Evolutionary conservation across 2,329 filamentous ascomycete genomes (phyloP).

Genomic region (Trichoderma harzianum): DNA sequence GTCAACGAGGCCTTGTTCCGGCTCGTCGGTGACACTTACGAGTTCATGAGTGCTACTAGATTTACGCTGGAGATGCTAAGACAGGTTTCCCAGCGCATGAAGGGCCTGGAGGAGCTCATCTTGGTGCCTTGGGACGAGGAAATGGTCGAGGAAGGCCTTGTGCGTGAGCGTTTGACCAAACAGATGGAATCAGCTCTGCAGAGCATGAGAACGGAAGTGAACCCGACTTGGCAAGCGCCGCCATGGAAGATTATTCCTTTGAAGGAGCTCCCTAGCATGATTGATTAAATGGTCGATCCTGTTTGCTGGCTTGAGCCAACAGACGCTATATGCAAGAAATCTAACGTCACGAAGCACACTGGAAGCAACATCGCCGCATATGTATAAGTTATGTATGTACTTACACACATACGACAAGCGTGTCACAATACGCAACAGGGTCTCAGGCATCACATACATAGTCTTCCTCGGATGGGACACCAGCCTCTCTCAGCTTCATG

Average conservation of each 20-base stretch:
- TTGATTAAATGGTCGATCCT: constrained; percentile 5
- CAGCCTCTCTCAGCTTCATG: not conserved
- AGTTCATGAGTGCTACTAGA: constrained; percentile 38
- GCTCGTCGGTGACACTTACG: constrained; percentile 34
- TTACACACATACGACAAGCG: not conserved
- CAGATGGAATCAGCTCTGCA: constrained; percentile 38
- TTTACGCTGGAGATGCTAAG: constrained; percentile 40
- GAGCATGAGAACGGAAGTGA: constrained; percentile 28
- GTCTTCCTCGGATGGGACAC: not conserved
- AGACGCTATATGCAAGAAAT: not conserved
- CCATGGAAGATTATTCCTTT: constrained; percentile 38
- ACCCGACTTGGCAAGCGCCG: constrained; percentile 33
- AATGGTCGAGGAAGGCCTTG: constrained; percentile 30
- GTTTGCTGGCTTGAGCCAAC: not conserved
- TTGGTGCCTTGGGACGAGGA: constrained; percentile 43
- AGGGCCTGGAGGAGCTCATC: constrained; percentile 40
- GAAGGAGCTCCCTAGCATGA: constrained; percentile 24
- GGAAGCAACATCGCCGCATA: not conserved
- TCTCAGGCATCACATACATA: not conserved
- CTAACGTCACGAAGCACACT: not conserved
- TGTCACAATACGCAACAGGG: not conserved
- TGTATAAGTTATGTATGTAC: not conserved
- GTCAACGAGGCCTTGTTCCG: constrained; percentile 45
- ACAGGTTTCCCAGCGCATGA: constrained; percentile 38
- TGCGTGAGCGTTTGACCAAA: constrained; percentile 34